A percentile compares a stretch with the other conserved stretches of the same genome.
These are phyloP conservation scores for Cladophialophora carrionii DNA, from an alignment of 2,329 filamentous ascomycete species.

Conservation along the genomic window DNA sequence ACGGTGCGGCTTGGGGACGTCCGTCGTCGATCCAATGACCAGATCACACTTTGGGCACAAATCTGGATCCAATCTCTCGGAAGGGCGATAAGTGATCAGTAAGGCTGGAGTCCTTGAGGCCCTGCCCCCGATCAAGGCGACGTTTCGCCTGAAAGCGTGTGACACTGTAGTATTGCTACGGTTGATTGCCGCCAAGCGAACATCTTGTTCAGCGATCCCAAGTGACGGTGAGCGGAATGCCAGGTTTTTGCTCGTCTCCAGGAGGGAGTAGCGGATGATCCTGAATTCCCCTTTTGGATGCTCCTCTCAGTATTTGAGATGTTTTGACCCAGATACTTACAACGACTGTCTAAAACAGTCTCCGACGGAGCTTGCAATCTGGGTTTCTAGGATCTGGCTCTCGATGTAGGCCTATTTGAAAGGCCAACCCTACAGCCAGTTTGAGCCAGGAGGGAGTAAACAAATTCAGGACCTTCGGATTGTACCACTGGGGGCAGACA, in stretches of 20 bases:
- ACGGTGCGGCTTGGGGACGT: too few relatives aligned
- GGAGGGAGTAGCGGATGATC: conserved; percentile 9
- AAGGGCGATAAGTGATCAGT: conserved; percentile 7
- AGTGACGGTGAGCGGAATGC: conserved; percentile 5
- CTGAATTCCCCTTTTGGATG: conserved; percentile 9
- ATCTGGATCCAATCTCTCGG: neutral
- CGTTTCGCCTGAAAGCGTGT: conserved; percentile 2
- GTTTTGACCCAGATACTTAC: neutral
- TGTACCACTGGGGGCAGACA: conserved; percentile 10
- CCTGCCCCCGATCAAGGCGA: neutral
- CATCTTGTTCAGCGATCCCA: conserved; percentile 3
- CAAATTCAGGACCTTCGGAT: conserved; percentile 7
- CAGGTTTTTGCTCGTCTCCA: conserved; percentile 10
- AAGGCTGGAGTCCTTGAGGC: conserved; percentile 6
- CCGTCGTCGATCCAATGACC: too few relatives aligned
- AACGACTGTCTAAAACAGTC: conserved; percentile 2
- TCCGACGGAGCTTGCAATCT: neutral
- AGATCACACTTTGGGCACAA: too few relatives aligned
- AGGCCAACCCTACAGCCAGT: neutral
- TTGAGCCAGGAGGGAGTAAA: conserved; percentile 8
- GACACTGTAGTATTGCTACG: too few relatives aligned
- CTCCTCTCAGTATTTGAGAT: conserved; percentile 5
- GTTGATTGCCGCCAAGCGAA: neutral
- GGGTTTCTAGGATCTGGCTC: conserved; percentile 10
- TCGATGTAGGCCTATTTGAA: conserved; percentile 8